phyloP scores from a whole-genome alignment of 2,329 filamentous ascomycete genomes.

The Hypoxylon sp. region DNA sequence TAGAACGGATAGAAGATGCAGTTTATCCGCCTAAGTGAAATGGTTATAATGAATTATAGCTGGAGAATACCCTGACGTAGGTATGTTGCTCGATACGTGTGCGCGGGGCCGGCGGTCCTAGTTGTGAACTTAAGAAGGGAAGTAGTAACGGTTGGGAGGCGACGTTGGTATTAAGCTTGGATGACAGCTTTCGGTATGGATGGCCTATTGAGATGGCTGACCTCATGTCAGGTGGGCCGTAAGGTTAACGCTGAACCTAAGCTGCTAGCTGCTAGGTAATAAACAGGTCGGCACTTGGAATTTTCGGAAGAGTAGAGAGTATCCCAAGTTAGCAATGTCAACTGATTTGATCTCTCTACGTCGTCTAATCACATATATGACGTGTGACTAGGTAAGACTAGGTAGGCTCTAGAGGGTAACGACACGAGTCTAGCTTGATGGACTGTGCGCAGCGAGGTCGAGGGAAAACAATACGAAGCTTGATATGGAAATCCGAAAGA shows the following conservation, averaged over 20 bases:
- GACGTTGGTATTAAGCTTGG: conserved; percentile 42
- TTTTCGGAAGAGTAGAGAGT: conserved; percentile 9
- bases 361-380: conserved; percentile 39
- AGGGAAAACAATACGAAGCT: conserved; percentile 30
- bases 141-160: conserved; percentile 33
- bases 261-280: conserved; percentile 17
- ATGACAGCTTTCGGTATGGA: conserved; percentile 43
- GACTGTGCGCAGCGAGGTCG: conserved; percentile 22
- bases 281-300: not conserved
- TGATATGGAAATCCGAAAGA: conserved; percentile 19
- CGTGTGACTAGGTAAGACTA: conserved; percentile 19
- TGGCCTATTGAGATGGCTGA: conserved; percentile 45
- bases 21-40: conserved; percentile 29
- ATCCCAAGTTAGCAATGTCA: conserved; percentile 19
- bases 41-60: conserved; percentile 9
- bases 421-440: conserved; percentile 1
- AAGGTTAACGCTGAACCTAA: conserved; percentile 36
- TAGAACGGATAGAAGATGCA: conserved; percentile 38
- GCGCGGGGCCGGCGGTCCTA: conserved; percentile 18
- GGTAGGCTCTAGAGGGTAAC: conserved; percentile 13
- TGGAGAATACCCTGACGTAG: conserved; percentile 19
- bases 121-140: conserved; percentile 22
- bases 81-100: conserved; percentile 20
- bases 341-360: conserved; percentile 36
- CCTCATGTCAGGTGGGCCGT: conserved; percentile 48